Percentiles rank a stretch among this genome's conserved stretches.
Evolutionary conservation across 1,284 basidiomycete species (phyloP).

Genomic region (Peniophora sp.): DNA sequence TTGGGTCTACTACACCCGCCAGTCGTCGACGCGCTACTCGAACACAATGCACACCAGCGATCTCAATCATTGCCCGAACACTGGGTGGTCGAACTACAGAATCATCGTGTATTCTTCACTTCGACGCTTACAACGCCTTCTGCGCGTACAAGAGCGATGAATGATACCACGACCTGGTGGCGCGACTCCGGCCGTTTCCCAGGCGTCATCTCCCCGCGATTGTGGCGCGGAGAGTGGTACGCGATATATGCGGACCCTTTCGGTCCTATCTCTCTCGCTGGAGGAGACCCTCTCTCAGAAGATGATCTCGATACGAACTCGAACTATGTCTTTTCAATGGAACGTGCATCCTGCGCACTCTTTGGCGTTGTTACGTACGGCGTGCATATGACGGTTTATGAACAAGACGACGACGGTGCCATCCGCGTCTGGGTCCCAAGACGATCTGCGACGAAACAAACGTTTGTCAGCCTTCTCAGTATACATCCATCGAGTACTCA

Average conservation of each 20-base stretch:
- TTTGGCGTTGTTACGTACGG: slow-evolving; percentile 91
- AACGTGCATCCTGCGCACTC: slow-evolving; percentile 80
- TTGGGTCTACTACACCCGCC: slow-evolving; percentile 58
- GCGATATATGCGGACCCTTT: slow-evolving; percentile 74
- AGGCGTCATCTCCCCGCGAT: slow-evolving; percentile 58
- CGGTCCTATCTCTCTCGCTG: slow-evolving; percentile 25
- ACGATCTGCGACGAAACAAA: slow-evolving; percentile 80
- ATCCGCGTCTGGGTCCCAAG: slow-evolving; percentile 83
- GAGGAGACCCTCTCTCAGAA: slow-evolving; percentile 19
- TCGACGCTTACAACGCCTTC: slow-evolving; percentile 40
- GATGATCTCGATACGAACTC: slow-evolving; percentile 12
- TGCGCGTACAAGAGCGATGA: slow-evolving; percentile 53
- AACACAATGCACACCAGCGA: slow-evolving; percentile 35
- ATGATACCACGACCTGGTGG: slow-evolving; percentile 62
- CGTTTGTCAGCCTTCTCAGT: slow-evolving; percentile 37
- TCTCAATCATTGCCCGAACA: slow-evolving; percentile 22
- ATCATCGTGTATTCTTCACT: slow-evolving; percentile 42
- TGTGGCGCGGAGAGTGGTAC: slow-evolving; percentile 85
- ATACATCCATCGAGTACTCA: background rate
- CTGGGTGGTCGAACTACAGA: slow-evolving; percentile 32
- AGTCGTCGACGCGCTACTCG: slow-evolving; percentile 43
- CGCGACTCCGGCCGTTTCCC: slow-evolving; percentile 53
- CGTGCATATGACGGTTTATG: slow-evolving; percentile 74
- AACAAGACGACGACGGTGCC: slow-evolving; percentile 35
- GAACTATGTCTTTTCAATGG: slow-evolving; percentile 82